Evolutionary conservation across 2,329 filamentous ascomycete genomes (phyloP).

Genomic region (Fusarium xyrophilum): DNA sequence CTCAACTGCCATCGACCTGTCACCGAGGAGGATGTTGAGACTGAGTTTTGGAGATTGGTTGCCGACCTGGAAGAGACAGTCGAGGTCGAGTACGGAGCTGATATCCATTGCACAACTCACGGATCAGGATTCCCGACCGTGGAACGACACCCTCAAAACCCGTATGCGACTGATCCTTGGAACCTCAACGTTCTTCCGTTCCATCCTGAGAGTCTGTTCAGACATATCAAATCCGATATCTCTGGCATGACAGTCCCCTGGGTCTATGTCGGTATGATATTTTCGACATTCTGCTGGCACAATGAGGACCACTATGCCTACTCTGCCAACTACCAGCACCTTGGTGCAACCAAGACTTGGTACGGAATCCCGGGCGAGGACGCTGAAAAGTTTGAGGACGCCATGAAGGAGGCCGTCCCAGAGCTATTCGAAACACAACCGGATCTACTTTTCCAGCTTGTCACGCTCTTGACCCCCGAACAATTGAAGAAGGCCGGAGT

Average conservation of each 20-base stretch:
- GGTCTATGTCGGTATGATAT: constrained; percentile 99
- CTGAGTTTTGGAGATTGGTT: constrained; percentile 95
- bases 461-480: constrained; percentile 93
- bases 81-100: constrained; percentile 96
- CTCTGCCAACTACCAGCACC: constrained; percentile 97
- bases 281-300: constrained; percentile 99
- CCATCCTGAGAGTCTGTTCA: constrained; percentile 89
- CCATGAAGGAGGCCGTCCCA: constrained; percentile 93
- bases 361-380: constrained; percentile 96
- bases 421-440: constrained; percentile 97
- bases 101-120: constrained; percentile 97
- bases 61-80: constrained; percentile 94
- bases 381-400: constrained; percentile 91
- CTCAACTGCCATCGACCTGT: constrained; percentile 81
- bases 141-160: constrained; percentile 85
- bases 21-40: constrained; percentile 93
- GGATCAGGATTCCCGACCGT: constrained; percentile 96
- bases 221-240: constrained; percentile 97
- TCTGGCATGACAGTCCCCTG: constrained; percentile 99
- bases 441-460: constrained; percentile 93
- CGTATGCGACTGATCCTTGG: constrained; percentile 91
- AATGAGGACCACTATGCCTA: constrained; percentile 99
- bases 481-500: constrained; percentile 93
- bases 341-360: constrained; percentile 98
- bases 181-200: constrained; percentile 93